These are phyloP conservation scores for Gossypium raimondii DNA, from an alignment of 345 rosid genomes.

Conservation along the genomic window DNA sequence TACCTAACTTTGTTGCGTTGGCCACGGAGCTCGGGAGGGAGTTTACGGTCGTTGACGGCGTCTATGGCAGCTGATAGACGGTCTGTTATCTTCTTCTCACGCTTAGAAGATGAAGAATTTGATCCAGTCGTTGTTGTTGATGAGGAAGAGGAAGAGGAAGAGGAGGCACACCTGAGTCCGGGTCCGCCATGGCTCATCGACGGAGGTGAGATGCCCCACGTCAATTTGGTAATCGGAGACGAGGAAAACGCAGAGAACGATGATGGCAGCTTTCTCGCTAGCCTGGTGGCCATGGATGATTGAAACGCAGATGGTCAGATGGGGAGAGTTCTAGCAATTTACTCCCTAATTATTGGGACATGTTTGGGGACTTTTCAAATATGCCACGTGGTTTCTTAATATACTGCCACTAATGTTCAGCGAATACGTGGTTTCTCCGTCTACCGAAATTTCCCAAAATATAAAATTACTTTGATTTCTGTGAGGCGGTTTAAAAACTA, in stretches of 20 bases:
- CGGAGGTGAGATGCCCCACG: constrained; percentile 15
- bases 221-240: constrained; percentile 8
- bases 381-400: neutral
- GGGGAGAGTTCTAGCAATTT: neutral
- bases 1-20: constrained; percentile 68
- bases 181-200: constrained; percentile 13
- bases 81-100: constrained; percentile 47
- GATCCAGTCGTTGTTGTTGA: constrained; percentile 32
- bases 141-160: constrained; percentile 1
- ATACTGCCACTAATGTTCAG: neutral
- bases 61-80: constrained; percentile 66
- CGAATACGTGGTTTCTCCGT: neutral
- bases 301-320: neutral
- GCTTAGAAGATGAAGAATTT: constrained; percentile 29
- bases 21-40: constrained; percentile 90
- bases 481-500: no score
- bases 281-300: constrained; percentile 30
- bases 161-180: constrained; percentile 31
- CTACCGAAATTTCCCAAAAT: no score
- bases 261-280: constrained; percentile 29
- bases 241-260: constrained; percentile 18
- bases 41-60: constrained; percentile 76
- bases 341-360: neutral
- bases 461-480: no score
- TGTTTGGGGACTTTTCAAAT: neutral